Percentiles rank a stretch among this genome's conserved stretches.
Evolutionary conservation across 495 filamentous ascomycete genomes (phyloP).

Genomic region (Neurospora sublineolata): DNA sequence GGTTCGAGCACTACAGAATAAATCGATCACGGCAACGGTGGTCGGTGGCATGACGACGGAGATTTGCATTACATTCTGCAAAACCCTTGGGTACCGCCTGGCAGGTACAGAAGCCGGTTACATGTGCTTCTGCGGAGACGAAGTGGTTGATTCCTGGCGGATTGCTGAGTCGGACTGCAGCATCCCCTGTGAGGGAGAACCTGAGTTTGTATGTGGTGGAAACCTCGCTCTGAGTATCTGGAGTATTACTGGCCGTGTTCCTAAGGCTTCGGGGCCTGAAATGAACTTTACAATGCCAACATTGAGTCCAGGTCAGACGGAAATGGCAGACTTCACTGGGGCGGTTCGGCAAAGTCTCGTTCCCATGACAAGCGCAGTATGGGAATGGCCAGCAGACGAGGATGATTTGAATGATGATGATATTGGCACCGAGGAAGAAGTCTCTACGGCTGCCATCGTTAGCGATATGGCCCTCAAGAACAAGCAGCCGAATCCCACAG

Average conservation of each 20-base stretch:
- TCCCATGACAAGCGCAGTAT: slow-evolving; percentile 8
- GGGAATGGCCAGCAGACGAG: slow-evolving; percentile 7
- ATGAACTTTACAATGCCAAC: slow-evolving; percentile 7
- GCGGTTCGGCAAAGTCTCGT: slow-evolving; percentile 13
- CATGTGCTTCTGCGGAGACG: slow-evolving; percentile 51
- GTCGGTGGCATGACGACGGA: slow-evolving; percentile 36
- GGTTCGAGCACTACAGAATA: slow-evolving; percentile 36
- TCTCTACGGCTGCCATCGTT: background rate
- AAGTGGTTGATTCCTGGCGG: slow-evolving; percentile 23
- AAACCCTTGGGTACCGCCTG: slow-evolving; percentile 32
- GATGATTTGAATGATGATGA: background rate
- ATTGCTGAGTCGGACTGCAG: slow-evolving; percentile 27
- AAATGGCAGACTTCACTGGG: slow-evolving; percentile 3
- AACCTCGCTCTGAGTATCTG: slow-evolving; percentile 27
- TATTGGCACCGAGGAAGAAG: background rate
- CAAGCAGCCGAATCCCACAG: background rate
- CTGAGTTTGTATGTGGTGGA: slow-evolving; percentile 29
- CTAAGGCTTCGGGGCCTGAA: slow-evolving; percentile 6
- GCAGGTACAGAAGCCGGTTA: slow-evolving; percentile 50
- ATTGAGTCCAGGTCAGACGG: slow-evolving; percentile 9
- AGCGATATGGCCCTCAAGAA: background rate
- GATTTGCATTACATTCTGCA: slow-evolving; percentile 45
- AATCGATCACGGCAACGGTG: slow-evolving; percentile 16
- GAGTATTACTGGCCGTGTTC: slow-evolving; percentile 22
- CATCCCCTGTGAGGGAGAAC: slow-evolving; percentile 31